Evolutionary conservation across 2,329 filamentous ascomycete species (phyloP).

Genomic region (Claviceps pazoutovae): DNA sequence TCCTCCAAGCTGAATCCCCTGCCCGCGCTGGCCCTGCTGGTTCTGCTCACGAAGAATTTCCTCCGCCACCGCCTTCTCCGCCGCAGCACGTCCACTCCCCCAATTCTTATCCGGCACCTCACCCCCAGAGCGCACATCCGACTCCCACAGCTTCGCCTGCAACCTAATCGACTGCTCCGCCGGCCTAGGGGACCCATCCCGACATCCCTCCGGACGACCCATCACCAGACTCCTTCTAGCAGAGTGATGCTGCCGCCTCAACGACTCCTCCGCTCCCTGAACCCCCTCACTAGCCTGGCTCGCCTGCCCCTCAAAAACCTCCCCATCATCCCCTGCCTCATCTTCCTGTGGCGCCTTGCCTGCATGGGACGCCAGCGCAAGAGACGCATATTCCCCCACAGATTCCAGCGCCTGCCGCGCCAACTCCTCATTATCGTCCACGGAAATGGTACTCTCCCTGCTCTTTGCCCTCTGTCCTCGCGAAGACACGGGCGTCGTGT

Average conservation of each 20-base stretch:
- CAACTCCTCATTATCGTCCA: slow-evolving; percentile 44
- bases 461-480: slow-evolving; percentile 46
- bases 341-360: slow-evolving; percentile 10
- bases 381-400: slow-evolving; percentile 32
- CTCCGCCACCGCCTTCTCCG: slow-evolving; percentile 5
- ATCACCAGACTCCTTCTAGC: slow-evolving; percentile 37
- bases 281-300: slow-evolving; percentile 39
- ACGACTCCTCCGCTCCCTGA: slow-evolving; percentile 50
- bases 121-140: slow-evolving; percentile 19
- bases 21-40: slow-evolving; percentile 21
- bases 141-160: slow-evolving; percentile 35
- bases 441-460: slow-evolving; percentile 76
- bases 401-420: slow-evolving; percentile 39
- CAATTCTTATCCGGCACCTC: slow-evolving; percentile 38
- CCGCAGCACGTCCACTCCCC: slow-evolving; percentile 22
- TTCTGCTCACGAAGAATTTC: too few species aligned
- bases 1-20: slow-evolving; percentile 18
- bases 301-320: slow-evolving; percentile 60
- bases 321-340: slow-evolving; percentile 22
- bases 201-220: slow-evolving; percentile 27
- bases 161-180: slow-evolving; percentile 30
- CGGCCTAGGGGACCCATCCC: slow-evolving; percentile 29
- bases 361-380: slow-evolving; percentile 9
- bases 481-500: slow-evolving; percentile 28
- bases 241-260: slow-evolving; percentile 45